Evolutionary conservation across 2,329 filamentous ascomycete species (phyloP), one percentile per base, ranked within the genome.

Genomic region (Diaporthe sp.): DNA sequence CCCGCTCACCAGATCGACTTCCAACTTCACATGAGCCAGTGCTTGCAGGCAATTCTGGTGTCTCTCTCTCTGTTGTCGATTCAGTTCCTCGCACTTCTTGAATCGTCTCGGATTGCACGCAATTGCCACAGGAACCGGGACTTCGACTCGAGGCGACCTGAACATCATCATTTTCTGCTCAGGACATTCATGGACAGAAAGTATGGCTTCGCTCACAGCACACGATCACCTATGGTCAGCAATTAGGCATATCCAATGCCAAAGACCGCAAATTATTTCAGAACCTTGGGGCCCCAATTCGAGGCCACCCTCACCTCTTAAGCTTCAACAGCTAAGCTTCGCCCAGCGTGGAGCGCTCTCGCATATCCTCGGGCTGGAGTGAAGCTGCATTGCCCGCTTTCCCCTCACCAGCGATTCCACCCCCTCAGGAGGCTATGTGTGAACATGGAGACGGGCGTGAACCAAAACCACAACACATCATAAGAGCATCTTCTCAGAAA

Each of bases 401-500:
- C 65, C 65, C 65, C 65, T 68, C 65, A 68, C 65, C 65, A 19
- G 22, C 46, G 46, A 10, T n/a, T 53, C 46, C 22, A 37, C 34
- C 34, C 15, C 31, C 37, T 25, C 31, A 22, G 31, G 8, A 37
- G 25, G 34, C 49, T 28, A n/a, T 17, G 44, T 9, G 62, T 28
- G 42, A 8, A 28, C 8, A 49, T 25, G 31, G 8, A 68, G 65
- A 22, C 15, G 22, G 46, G 31, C 15, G n/a, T 25, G 5, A 10
- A 39, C n/a, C 34, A 19, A 12, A 17, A 2, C 31, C 19, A 13
- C 7, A 19, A 22, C 8, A 19, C 13, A 10, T 46, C 44, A 51
- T 15, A 37, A 25, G n/a, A 37, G n/a, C 22, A 19, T 39, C 4
- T 19, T 37, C 22, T 25, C 62, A 25, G 8, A 34, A 3, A 37